phyloP scores from a whole-genome alignment of 2,329 filamentous ascomycete species.

The Paracoccidioides lutzii region DNA sequence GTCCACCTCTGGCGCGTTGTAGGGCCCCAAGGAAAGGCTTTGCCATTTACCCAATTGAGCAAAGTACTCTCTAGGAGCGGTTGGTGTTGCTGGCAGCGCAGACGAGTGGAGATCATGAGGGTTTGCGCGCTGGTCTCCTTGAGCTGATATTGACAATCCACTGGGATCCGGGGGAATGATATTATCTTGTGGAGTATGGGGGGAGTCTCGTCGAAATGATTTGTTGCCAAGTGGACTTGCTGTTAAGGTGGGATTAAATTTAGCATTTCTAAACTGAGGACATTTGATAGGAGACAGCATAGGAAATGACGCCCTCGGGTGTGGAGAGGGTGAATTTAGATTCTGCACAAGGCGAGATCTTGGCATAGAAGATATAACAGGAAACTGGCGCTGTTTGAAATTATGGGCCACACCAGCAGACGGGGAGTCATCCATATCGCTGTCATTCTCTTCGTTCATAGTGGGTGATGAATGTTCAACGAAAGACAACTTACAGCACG shows the following conservation, averaged over 20 bases:
- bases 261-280: conserved; percentile 36
- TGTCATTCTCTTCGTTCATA: conserved; percentile 22
- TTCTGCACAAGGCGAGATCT: conserved; percentile 28
- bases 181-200: conserved; percentile 66
- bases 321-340: conserved; percentile 29
- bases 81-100: conserved; percentile 69
- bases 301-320: conserved; percentile 25
- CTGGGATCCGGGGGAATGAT: conserved; percentile 68
- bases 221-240: conserved; percentile 49
- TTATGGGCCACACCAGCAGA: conserved; percentile 18
- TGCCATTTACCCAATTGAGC: conserved; percentile 47
- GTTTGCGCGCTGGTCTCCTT: conserved; percentile 30
- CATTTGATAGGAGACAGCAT: conserved; percentile 11
- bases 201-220: conserved; percentile 42
- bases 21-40: conserved; percentile 55
- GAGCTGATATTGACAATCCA: conserved; percentile 65
- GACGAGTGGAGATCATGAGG: conserved; percentile 31
- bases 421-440: conserved; percentile 21
- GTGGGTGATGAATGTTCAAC: conserved; percentile 16
- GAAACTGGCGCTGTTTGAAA: conserved; percentile 22
- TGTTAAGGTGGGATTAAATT: conserved; percentile 39
- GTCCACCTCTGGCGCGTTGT: conserved; percentile 62
- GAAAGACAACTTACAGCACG: conserved; percentile 27
- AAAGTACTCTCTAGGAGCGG: conserved; percentile 48
- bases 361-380: conserved; percentile 23